phyloP scores from a whole-genome alignment of 2,329 filamentous ascomycete species.

The Phialophora tarda region DNA sequence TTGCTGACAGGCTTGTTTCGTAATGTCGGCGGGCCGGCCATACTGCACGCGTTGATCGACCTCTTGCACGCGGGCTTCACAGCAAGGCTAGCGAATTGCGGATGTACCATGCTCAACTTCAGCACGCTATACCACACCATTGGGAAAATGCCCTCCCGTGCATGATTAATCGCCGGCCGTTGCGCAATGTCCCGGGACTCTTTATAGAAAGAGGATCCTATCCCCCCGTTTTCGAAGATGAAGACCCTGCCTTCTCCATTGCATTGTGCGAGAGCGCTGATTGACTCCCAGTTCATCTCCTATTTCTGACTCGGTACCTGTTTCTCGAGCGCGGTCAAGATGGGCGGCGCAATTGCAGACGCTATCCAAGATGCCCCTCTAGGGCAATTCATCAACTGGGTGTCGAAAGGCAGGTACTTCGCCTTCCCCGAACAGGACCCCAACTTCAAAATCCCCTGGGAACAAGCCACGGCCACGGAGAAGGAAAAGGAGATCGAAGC shows the following conservation, averaged over 20 bases:
- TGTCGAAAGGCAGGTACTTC: conserved; percentile 51
- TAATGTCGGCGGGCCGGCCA: conserved; percentile 7
- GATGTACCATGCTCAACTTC: not conserved
- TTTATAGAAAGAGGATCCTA: not conserved
- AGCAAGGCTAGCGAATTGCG: not conserved
- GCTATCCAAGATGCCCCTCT: conserved; percentile 51
- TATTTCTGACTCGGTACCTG: not conserved
- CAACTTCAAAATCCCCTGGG: conserved; percentile 44
- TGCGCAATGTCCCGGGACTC: no score
- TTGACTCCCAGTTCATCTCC: not conserved
- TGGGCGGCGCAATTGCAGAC: conserved; percentile 23
- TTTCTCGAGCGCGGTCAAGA: not conserved
- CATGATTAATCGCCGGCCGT: conserved; percentile 5
- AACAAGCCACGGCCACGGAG: conserved; percentile 26
- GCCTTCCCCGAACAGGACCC: conserved; percentile 53
- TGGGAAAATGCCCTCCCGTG: not conserved
- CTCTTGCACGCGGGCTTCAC: not conserved
- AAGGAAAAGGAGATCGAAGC: conserved; percentile 34
- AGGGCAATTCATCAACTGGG: conserved; percentile 53
- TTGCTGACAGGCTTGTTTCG: conserved; percentile 18
- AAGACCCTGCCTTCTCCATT: not conserved
- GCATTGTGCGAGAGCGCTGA: not conserved
- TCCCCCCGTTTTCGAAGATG: not conserved
- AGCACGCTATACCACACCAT: not conserved
- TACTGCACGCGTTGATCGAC: not conserved